Evolutionary conservation across 164 flowering plant species (phyloP).

Genomic region (Dillenia suffruticosa): DNA sequence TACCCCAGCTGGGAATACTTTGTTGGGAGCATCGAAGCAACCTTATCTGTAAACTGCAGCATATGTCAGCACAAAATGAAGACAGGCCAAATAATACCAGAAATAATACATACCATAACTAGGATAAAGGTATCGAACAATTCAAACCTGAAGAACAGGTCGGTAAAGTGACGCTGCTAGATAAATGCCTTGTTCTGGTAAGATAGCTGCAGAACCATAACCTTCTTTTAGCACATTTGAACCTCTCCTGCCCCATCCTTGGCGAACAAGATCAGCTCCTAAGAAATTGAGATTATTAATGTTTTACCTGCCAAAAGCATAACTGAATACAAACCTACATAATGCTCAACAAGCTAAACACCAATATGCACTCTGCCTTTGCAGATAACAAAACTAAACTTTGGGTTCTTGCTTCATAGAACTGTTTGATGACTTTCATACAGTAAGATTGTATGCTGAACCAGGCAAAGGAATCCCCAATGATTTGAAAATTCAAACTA

Average conservation of each 20-base stretch:
- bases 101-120: conserved; percentile 1
- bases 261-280: conserved; percentile 79
- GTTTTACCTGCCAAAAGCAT: no score
- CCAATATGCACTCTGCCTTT: no score
- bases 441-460: no score
- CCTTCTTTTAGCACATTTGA: conserved; percentile 86
- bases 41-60: conserved; percentile 92
- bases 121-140: conserved; percentile 1
- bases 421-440: no score
- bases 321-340: no score
- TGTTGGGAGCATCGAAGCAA: conserved; percentile 76
- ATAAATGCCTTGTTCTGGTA: conserved; percentile 98
- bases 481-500: no score
- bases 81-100: conserved; percentile 3
- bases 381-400: no score
- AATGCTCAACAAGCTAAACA: no score
- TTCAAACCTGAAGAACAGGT: conserved; percentile 86
- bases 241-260: conserved; percentile 87
- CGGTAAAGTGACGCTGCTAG: conserved; percentile 92
- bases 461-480: no score
- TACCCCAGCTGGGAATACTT: conserved; percentile 93
- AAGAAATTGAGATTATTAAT: background rate
- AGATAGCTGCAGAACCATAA: conserved; percentile 89
- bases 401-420: no score
- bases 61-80: conserved; percentile 7